Evolutionary conservation across 148 eudicot genomes (phyloP), one percentile per base, ranked within the genome.

Genomic region (Silene uniflora): DNA sequence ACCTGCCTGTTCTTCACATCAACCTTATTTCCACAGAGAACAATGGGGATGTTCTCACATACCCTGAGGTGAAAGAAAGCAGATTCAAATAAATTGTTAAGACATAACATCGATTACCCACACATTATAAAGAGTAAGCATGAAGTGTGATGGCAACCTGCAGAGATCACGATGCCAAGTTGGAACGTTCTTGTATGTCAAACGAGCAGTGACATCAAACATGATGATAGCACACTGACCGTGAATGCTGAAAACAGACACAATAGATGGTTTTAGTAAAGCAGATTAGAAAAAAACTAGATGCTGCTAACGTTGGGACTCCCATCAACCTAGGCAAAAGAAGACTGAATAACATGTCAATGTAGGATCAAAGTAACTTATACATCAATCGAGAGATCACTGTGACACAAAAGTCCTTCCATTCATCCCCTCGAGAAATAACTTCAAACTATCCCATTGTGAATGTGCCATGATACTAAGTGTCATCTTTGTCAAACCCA

Each of bases 211-310:
- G 25, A 85, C 85, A 49, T 82, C 85, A 76, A 85, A 85, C 88
- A 85, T 85, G 75, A 85, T 86, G 84, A 86, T 83, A 24, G 88
- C 88, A 77, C 89, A 86, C 44, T 84, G 85, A 11, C 89, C 86
- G 18, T 86, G 85, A 69, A 84, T 84, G 73, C 88, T 86, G 86
- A 44, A 46, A 44, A 68, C 21, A 10, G 11, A 25, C 25, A 62
- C 22, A 23, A 62, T 23, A 7, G 7, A 25, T 25, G 16, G 67
- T 62, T 52, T 49, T 25, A 62, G 17, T 2, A 62, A 25, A 23
- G 12, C 14, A 62, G 4, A 23, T 21, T 7, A 11, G 3, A 11
- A 62, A 22, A 11, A 14, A 25, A 23, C 13, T 1, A 11, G 12
- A 6, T 1, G 11, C 0, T 25, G 17, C 32, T 13, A 22, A 19